phyloP scores from a whole-genome alignment of 352 stramenopile species.

The Lagenidium giganteum region DNA sequence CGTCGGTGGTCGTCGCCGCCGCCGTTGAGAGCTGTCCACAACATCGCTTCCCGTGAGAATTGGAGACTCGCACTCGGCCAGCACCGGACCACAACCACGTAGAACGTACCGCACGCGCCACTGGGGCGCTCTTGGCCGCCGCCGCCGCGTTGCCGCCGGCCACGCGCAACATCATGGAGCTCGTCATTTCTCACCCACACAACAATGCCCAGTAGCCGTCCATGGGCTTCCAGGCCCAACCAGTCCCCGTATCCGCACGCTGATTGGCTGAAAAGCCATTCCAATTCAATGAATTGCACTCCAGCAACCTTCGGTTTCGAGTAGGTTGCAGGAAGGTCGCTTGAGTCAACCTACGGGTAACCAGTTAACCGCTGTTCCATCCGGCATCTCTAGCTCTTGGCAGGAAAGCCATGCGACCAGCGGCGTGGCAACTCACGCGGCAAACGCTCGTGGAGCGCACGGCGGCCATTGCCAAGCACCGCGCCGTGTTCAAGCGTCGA shows the following conservation, averaged over 20 bases:
- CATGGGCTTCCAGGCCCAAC: constrained; percentile 11
- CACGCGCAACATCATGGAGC: constrained; percentile 17
- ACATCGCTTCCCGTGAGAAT: neutral
- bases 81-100: neutral
- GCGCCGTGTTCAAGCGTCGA: constrained; percentile 2
- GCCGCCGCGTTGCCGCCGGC: constrained; percentile 7
- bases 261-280: constrained; percentile 16
- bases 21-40: constrained; percentile 37
- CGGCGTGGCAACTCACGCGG: constrained; percentile 11
- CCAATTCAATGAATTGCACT: constrained; percentile 16
- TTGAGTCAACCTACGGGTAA: constrained; percentile 5
- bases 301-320: neutral
- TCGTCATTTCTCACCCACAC: constrained; percentile 19
- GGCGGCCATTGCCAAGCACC: neutral
- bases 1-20: constrained; percentile 15
- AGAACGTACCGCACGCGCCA: constrained; percentile 15
- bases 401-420: constrained; percentile 1
- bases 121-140: constrained; percentile 13
- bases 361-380: constrained; percentile 5
- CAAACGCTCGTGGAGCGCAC: constrained; percentile 1
- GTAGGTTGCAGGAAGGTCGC: neutral
- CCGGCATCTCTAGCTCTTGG: no score
- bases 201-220: neutral
- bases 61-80: neutral
- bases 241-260: constrained; percentile 1